phyloP scores from a whole-genome alignment of 257 asterid species.

The Scutellaria galericulata region DNA sequence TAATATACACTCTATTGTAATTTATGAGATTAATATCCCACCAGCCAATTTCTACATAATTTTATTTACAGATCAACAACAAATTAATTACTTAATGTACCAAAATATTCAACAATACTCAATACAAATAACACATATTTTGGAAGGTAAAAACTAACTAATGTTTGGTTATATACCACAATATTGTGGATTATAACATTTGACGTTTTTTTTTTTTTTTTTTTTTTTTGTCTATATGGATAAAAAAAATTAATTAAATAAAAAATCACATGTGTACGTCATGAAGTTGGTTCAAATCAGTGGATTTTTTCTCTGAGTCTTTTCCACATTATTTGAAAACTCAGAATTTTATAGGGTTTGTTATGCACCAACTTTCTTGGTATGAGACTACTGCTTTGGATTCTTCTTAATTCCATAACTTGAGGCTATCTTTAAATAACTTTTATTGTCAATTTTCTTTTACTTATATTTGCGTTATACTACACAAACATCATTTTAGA shows the following conservation, averaged over 20 bases:
- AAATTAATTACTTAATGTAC: too few relatives aligned
- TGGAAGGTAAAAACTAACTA: neutral
- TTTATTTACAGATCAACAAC: neutral
- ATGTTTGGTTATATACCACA: slow-evolving; percentile 14
- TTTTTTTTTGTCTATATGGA: slow-evolving; percentile 10
- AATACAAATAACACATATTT: neutral
- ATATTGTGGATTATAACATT: slow-evolving; percentile 25
- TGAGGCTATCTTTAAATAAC: neutral
- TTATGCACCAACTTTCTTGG: slow-evolving; percentile 1
- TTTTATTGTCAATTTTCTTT: neutral
- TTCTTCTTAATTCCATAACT: neutral
- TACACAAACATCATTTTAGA: neutral
- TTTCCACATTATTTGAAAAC: neutral
- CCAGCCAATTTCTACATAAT: neutral
- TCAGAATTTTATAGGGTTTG: slow-evolving; percentile 17
- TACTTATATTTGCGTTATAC: too few relatives aligned
- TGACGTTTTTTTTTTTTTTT: slow-evolving; percentile 22
- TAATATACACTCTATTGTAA: neutral
- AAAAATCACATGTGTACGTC: too few relatives aligned
- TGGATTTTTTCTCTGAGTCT: neutral
- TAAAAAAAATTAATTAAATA: neutral
- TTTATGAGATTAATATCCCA: neutral
- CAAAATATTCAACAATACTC: neutral
- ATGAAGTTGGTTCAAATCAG: slow-evolving; percentile 2
- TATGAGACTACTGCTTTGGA: slow-evolving; percentile 31